Conservation (phyloP, 441 rosid genomes). For the Aquilaria agallochum region DNA sequence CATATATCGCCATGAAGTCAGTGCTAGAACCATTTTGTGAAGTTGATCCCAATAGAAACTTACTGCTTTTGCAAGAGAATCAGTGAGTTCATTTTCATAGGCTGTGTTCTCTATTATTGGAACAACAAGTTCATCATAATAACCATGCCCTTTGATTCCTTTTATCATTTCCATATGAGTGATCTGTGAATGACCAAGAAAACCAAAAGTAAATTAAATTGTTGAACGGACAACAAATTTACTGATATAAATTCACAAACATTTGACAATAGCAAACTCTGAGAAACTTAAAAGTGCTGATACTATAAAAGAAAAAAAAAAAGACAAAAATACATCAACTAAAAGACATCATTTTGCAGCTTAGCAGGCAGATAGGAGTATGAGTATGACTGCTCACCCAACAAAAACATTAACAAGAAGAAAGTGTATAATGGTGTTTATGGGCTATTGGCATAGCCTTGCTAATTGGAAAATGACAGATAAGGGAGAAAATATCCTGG, state of each 20-base stretch:
- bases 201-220: conserved; percentile 13
- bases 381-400: too few relatives aligned
- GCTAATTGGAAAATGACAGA: too few relatives aligned
- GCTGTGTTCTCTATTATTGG: conserved; percentile 98
- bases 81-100: conserved; percentile 85
- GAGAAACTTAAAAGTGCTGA: not conserved
- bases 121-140: conserved; percentile 88
- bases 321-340: not conserved
- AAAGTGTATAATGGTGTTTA: too few relatives aligned
- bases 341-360: too few relatives aligned
- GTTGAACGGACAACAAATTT: not conserved
- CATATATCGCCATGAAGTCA: too few relatives aligned
- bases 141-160: conserved; percentile 97
- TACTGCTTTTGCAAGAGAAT: conserved; percentile 89
- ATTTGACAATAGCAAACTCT: not conserved
- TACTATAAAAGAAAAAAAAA: not conserved
- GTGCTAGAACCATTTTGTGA: not conserved
- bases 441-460: too few relatives aligned
- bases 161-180: conserved; percentile 99
- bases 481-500: too few relatives aligned
- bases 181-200: conserved; percentile 41
- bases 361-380: too few relatives aligned
- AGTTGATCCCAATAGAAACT: conserved; percentile 18
- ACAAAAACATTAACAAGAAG: too few relatives aligned
- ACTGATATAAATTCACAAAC: not conserved